Percentiles rank a stretch among this genome's conserved stretches.
These are phyloP conservation scores for Petrea volubilis DNA, from an alignment of 257 asterid genomes.

Conservation along the genomic window DNA sequence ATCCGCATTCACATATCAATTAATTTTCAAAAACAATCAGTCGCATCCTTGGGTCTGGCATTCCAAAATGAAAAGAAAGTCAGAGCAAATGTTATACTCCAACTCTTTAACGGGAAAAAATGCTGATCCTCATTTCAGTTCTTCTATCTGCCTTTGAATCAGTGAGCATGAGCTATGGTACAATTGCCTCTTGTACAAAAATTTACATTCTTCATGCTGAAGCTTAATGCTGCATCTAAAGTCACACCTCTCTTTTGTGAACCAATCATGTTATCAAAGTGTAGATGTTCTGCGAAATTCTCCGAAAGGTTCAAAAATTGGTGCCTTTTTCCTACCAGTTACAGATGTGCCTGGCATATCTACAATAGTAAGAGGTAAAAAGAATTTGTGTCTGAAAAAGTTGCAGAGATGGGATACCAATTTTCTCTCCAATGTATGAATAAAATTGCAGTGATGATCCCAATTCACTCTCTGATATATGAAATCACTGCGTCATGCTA, in stretches of 20 bases:
- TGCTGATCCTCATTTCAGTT: neutral
- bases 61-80: neutral
- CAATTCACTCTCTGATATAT: no score
- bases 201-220: neutral
- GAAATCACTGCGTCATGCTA: no score
- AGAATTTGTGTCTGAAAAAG: constrained; percentile 3
- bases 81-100: neutral
- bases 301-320: neutral
- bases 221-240: constrained; percentile 8
- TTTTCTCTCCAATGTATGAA: neutral
- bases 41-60: constrained; percentile 7
- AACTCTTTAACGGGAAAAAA: neutral
- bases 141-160: constrained; percentile 7
- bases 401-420: neutral
- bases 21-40: constrained; percentile 1
- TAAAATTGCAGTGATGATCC: neutral
- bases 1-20: constrained; percentile 10
- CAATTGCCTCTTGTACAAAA: constrained; percentile 2
- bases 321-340: constrained; percentile 1
- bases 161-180: constrained; percentile 1
- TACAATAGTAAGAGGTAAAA: constrained; percentile 14
- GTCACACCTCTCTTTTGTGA: neutral
- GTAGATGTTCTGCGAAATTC: neutral
- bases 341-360: constrained; percentile 5
- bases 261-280: neutral